These are phyloP conservation scores for Vigna trinervia DNA, from an alignment of 306 rosid species.

Conservation along the genomic window DNA sequence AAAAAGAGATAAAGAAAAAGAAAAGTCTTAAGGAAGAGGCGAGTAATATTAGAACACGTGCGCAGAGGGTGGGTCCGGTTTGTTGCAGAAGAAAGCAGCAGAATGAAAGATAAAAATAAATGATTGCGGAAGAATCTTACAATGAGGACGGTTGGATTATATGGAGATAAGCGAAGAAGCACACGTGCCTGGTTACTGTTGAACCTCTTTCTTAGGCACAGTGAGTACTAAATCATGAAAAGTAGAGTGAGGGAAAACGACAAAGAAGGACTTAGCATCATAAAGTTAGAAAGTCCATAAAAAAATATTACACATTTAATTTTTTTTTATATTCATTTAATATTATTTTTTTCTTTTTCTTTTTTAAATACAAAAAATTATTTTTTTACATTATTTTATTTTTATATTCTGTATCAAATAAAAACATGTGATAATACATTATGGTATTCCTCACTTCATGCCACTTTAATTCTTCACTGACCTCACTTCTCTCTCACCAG, in stretches of 20 bases:
- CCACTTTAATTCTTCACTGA: too few species aligned
- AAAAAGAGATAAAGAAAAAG: background rate
- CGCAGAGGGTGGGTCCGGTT: background rate
- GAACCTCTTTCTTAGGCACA: background rate
- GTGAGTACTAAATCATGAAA: slow-evolving; percentile 41
- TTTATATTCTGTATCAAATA: too few species aligned
- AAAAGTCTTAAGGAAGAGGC: too few species aligned
- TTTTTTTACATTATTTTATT: too few species aligned
- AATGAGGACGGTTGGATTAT: slow-evolving; percentile 42
- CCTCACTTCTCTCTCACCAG: slow-evolving; percentile 4
- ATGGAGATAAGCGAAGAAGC: slow-evolving; percentile 22
- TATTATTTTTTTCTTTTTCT: too few species aligned
- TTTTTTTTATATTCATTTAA: too few species aligned
- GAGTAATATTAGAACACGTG: slow-evolving; percentile 38
- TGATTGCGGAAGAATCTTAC: slow-evolving; percentile 46
- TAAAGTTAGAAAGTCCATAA: background rate
- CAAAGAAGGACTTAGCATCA: background rate
- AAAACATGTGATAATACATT: background rate
- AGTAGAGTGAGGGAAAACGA: slow-evolving; percentile 56
- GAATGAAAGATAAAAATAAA: background rate
- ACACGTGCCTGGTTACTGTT: slow-evolving; percentile 40
- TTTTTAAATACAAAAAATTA: too few species aligned
- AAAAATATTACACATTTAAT: too few species aligned
- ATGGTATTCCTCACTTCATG: background rate
- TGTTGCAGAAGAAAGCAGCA: slow-evolving; percentile 15